Conservation (phyloP, 164 flowering plant species). For the Berberis thunbergii region DNA sequence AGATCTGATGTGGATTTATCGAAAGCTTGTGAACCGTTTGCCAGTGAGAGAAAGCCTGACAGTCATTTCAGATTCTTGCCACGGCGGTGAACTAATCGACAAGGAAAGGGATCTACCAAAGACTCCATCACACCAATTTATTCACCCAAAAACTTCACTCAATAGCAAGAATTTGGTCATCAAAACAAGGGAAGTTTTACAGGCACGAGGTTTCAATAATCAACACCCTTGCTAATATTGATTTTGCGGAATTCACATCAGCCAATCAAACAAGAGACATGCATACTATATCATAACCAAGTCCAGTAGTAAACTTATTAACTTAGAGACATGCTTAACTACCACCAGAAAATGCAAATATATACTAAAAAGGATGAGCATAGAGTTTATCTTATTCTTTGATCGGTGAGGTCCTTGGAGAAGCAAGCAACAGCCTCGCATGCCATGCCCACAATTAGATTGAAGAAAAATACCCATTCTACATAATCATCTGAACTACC, state of each 20-base stretch:
- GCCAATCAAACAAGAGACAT: too few species aligned
- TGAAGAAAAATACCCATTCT: not conserved
- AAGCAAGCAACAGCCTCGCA: too few species aligned
- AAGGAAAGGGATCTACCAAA: constrained; percentile 43
- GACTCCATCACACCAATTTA: not conserved
- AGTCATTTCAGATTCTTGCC: constrained; percentile 74
- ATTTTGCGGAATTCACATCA: too few species aligned
- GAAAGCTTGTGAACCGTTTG: constrained; percentile 48
- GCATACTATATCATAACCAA: too few species aligned
- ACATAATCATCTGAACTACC: not conserved
- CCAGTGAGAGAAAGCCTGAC: constrained; percentile 67
- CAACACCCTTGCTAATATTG: constrained; percentile 83
- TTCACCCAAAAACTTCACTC: constrained; percentile 19
- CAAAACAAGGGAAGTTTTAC: constrained; percentile 35
- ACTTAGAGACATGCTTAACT: too few species aligned
- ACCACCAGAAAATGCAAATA: too few species aligned
- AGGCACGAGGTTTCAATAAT: constrained; percentile 13
- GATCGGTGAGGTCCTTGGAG: too few species aligned
- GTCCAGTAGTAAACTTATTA: too few species aligned
- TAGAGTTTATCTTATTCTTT: too few species aligned
- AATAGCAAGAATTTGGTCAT: constrained; percentile 42
- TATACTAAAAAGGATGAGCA: too few species aligned
- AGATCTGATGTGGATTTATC: constrained; percentile 48
- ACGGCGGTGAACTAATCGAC: constrained; percentile 83
- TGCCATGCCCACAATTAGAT: not conserved